Conservation (phyloP, 2,329 filamentous ascomycete genomes). For the Gnomoniopsis sp. region DNA sequence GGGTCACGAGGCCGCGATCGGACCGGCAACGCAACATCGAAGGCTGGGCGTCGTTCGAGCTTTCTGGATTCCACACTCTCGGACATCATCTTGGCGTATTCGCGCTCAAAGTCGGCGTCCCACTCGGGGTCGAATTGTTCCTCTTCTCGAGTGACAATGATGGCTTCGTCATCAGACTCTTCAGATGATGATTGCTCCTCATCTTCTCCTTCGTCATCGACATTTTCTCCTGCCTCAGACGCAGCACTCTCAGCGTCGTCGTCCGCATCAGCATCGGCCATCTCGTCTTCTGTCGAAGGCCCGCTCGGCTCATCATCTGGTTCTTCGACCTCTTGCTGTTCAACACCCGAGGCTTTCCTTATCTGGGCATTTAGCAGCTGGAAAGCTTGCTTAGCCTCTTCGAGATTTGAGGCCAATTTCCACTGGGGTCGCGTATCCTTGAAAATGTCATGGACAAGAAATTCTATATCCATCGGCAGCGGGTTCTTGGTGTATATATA, state of each 20-base stretch:
- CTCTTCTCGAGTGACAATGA: slow-evolving; percentile 86
- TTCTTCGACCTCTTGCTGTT: slow-evolving; percentile 64
- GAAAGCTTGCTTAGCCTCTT: slow-evolving; percentile 81
- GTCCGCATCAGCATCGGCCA: slow-evolving; percentile 55
- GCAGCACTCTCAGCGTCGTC: slow-evolving; percentile 54
- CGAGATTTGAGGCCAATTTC: slow-evolving; percentile 76
- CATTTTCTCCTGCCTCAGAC: slow-evolving; percentile 52
- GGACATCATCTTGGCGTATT: slow-evolving; percentile 97
- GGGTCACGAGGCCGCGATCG: slow-evolving; percentile 65
- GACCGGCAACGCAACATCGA: slow-evolving; percentile 97
- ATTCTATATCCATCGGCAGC: slow-evolving; percentile 95
- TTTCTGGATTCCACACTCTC: slow-evolving; percentile 95
- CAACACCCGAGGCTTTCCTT: slow-evolving; percentile 73
- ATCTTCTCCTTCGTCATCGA: slow-evolving; percentile 56
- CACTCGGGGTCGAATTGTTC: slow-evolving; percentile 89
- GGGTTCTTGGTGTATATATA: slow-evolving; percentile 89
- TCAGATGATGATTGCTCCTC: slow-evolving; percentile 45
- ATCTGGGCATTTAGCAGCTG: slow-evolving; percentile 86
- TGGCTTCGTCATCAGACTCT: slow-evolving; percentile 79
- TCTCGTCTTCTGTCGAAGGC: slow-evolving; percentile 73
- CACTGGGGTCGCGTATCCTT: slow-evolving; percentile 83
- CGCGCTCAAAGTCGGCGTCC: slow-evolving; percentile 95
- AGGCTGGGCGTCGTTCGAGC: slow-evolving; percentile 89
- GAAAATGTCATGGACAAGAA: slow-evolving; percentile 91
- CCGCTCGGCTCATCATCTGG: slow-evolving; percentile 69